Evolutionary conservation across 768 basidiomycete species (phyloP).

Genomic region (Russula earlei): DNA sequence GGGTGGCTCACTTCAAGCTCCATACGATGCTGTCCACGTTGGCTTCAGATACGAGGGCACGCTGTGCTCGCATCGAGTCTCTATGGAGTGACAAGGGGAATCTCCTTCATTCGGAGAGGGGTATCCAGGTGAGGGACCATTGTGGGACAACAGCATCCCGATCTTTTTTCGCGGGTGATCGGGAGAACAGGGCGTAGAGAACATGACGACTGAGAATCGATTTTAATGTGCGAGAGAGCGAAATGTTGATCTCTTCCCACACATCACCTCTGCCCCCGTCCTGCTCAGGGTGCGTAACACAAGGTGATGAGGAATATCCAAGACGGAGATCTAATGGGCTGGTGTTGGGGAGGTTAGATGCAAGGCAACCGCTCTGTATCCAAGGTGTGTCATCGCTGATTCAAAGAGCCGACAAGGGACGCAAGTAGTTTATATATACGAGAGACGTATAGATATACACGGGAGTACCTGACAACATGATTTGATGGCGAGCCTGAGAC

Average conservation of each 20-base stretch:
- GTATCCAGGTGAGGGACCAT: constrained; percentile 13
- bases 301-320: too few relatives aligned
- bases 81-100: constrained; percentile 13
- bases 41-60: constrained; percentile 37
- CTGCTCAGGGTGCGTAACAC: not conserved
- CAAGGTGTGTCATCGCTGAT: not conserved
- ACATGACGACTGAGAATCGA: not conserved
- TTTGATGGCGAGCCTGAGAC: too few relatives aligned
- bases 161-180: constrained; percentile 11
- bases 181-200: not conserved
- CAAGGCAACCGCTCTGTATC: not conserved
- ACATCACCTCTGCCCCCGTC: too few relatives aligned
- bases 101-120: constrained; percentile 14
- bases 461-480: not conserved
- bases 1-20: not conserved
- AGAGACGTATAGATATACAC: not conserved
- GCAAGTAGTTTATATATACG: not conserved
- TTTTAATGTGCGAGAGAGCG: not conserved
- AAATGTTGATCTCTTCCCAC: too few relatives aligned
- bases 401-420: not conserved
- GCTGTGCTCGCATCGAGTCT: constrained; percentile 31
- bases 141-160: not conserved
- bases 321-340: not conserved
- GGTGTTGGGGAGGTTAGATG: not conserved
- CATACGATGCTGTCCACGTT: constrained; percentile 24